Percentiles rank a stretch among this genome's conserved stretches.
Evolutionary conservation across 169 alveolate species (phyloP).

Genomic region (Eimeria acervulina): DNA sequence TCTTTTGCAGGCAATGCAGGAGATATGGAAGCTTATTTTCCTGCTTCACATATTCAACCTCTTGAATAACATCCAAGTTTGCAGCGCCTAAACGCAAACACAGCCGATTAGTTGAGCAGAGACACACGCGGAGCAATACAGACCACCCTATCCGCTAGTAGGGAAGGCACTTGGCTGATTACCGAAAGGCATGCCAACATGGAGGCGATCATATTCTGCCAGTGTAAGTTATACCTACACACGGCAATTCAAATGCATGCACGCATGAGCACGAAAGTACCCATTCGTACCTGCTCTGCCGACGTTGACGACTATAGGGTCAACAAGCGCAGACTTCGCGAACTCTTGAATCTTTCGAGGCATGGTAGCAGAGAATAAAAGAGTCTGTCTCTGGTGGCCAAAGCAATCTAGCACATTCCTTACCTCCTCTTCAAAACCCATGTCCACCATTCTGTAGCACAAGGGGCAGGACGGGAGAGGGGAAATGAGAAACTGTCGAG

Average conservation of each 20-base stretch:
- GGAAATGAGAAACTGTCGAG: neutral
- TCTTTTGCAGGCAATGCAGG: constrained; percentile 95
- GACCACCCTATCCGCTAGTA: neutral
- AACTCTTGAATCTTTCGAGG: constrained; percentile 98
- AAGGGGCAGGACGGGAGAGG: neutral
- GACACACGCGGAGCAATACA: neutral
- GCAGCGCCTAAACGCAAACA: constrained; percentile 90
- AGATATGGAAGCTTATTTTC: constrained; percentile 95
- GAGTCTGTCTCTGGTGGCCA: constrained; percentile 95
- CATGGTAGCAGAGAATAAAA: constrained; percentile 98
- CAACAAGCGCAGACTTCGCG: constrained; percentile 95
- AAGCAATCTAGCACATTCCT: constrained; percentile 95
- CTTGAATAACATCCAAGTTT: constrained; percentile 96
- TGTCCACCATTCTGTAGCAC: constrained; percentile 93
- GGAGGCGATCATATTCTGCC: neutral
- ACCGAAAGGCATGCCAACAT: neutral
- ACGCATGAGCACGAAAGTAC: neutral
- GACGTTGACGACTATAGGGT: constrained; percentile 96
- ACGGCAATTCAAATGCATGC: neutral
- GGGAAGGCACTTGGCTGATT: neutral
- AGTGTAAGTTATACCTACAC: neutral
- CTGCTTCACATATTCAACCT: constrained; percentile 95
- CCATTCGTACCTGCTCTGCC: constrained; percentile 93
- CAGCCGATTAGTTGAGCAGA: neutral
- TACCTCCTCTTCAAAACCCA: constrained; percentile 98